Conservation (phyloP, 116 monocot genomes). For the Zostera marina region DNA sequence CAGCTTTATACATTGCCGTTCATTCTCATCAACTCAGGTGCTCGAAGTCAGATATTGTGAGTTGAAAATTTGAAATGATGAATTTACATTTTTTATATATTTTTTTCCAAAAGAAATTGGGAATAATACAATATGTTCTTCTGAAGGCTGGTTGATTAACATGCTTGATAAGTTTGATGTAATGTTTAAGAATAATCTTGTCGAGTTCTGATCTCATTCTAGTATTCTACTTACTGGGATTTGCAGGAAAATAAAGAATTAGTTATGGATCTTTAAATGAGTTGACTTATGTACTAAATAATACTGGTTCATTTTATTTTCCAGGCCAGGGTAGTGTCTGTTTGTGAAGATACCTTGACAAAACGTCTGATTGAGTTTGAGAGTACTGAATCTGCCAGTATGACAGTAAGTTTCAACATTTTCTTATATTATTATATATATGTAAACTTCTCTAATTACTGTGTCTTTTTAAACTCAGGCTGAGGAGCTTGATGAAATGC, state of each 20-base stretch:
- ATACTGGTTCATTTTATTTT: not conserved
- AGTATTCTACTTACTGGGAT: too few relatives aligned
- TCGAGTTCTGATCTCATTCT: too few relatives aligned
- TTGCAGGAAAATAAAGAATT: too few relatives aligned
- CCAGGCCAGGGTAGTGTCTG: slow-evolving; percentile 58
- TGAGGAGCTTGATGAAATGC: slow-evolving; percentile 56
- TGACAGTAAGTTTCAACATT: slow-evolving; percentile 37
- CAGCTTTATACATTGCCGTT: slow-evolving; percentile 81
- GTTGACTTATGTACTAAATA: not conserved
- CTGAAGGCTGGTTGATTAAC: too few relatives aligned
- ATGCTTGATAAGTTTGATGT: too few relatives aligned
- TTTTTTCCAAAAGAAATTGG: too few relatives aligned
- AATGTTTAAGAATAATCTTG: too few relatives aligned
- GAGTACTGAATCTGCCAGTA: slow-evolving; percentile 63
- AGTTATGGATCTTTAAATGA: too few relatives aligned
- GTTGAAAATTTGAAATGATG: slow-evolving; percentile 13
- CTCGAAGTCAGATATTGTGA: slow-evolving; percentile 86
- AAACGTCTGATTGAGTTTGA: slow-evolving; percentile 85
- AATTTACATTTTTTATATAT: not conserved
- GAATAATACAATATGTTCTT: too few relatives aligned
- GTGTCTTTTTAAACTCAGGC: slow-evolving; percentile 21
- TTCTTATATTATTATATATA: too few relatives aligned
- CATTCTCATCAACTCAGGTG: slow-evolving; percentile 71
- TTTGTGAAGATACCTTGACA: slow-evolving; percentile 80
- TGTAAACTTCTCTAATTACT: not conserved